Conservation (phyloP, 2,329 filamentous ascomycete genomes). For the Nemania diffusa region DNA sequence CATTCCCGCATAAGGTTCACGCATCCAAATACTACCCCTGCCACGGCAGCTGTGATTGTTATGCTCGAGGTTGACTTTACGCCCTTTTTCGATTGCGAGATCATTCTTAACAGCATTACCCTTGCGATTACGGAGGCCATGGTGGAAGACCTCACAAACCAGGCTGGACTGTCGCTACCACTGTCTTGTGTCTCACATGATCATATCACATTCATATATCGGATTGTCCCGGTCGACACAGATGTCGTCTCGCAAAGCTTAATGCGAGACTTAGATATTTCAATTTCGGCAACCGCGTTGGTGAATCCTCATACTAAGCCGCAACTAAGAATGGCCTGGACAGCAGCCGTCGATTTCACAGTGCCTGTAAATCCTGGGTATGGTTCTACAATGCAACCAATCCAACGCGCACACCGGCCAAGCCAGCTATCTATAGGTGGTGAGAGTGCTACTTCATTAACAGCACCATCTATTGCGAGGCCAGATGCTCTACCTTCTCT, state of each 20-base stretch:
- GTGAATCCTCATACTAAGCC: slow-evolving; percentile 66
- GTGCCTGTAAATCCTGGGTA: slow-evolving; percentile 72
- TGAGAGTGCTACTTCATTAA: slow-evolving; percentile 64
- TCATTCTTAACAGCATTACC: slow-evolving; percentile 68
- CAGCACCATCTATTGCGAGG: slow-evolving; percentile 65
- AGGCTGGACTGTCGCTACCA: slow-evolving; percentile 63
- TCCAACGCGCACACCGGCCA: slow-evolving; percentile 70
- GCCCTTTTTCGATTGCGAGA: slow-evolving; percentile 72
- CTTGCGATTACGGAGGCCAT: slow-evolving; percentile 67
- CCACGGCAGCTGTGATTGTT: slow-evolving; percentile 71
- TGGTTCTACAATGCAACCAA: slow-evolving; percentile 65
- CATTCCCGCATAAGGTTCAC: slow-evolving; percentile 80
- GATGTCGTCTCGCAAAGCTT: slow-evolving; percentile 59
- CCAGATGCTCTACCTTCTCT: slow-evolving; percentile 70
- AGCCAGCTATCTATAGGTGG: slow-evolving; percentile 72
- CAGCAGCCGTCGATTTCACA: slow-evolving; percentile 75
- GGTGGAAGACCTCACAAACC: slow-evolving; percentile 67
- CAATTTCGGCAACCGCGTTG: slow-evolving; percentile 68
- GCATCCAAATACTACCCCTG: slow-evolving; percentile 67
- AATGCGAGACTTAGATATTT: slow-evolving; percentile 66
- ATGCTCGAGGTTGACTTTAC: slow-evolving; percentile 80
- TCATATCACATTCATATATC: slow-evolving; percentile 79
- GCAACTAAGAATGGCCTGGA: slow-evolving; percentile 73
- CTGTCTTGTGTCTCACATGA: slow-evolving; percentile 75
- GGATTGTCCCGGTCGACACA: slow-evolving; percentile 64